Evolutionary conservation across 2,329 filamentous ascomycete species (phyloP).

Genomic region (Cladosporium austrohemisphaericum): DNA sequence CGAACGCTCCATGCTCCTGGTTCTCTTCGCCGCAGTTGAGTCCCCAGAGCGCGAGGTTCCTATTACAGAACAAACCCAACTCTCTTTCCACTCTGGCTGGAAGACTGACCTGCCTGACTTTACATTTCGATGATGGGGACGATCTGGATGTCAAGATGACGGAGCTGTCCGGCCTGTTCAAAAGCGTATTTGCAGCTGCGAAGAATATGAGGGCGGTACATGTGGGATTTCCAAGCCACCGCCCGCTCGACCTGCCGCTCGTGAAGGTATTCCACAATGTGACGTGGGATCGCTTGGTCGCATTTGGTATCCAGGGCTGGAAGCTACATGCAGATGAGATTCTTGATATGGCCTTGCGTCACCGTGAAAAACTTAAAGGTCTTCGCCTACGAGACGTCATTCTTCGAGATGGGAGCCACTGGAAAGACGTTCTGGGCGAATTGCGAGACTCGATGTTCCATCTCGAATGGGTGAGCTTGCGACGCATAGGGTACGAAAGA

Average conservation of each 20-base stretch:
- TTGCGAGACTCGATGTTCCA: slow-evolving; percentile 55
- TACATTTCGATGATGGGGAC: slow-evolving; percentile 59
- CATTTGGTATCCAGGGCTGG: slow-evolving; percentile 65
- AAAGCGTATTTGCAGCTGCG: slow-evolving; percentile 55
- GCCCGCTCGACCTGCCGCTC: slow-evolving; percentile 55
- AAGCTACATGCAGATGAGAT: slow-evolving; percentile 58
- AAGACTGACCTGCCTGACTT: slow-evolving; percentile 58
- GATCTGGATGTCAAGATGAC: slow-evolving; percentile 57
- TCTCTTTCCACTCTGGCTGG: slow-evolving; percentile 51
- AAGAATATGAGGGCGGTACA: slow-evolving; percentile 61
- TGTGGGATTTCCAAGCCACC: slow-evolving; percentile 58
- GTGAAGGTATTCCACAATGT: slow-evolving; percentile 61
- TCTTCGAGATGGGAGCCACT: slow-evolving; percentile 56
- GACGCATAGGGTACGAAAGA: slow-evolving; percentile 57
- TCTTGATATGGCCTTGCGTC: slow-evolving; percentile 53
- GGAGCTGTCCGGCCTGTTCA: slow-evolving; percentile 56
- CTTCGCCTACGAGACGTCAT: slow-evolving; percentile 59
- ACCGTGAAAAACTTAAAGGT: slow-evolving; percentile 55
- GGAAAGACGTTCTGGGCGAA: slow-evolving; percentile 57
- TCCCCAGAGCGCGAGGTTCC: slow-evolving; percentile 53
- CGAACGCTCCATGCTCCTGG: slow-evolving; percentile 53
- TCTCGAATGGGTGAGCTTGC: slow-evolving; percentile 61
- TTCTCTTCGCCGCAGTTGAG: slow-evolving; percentile 63
- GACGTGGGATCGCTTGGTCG: slow-evolving; percentile 58
- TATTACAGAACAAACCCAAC: slow-evolving; percentile 46